Evolutionary conservation across 1,139 yeast species (phyloP).

Genomic region (Geotrichum australiense): DNA sequence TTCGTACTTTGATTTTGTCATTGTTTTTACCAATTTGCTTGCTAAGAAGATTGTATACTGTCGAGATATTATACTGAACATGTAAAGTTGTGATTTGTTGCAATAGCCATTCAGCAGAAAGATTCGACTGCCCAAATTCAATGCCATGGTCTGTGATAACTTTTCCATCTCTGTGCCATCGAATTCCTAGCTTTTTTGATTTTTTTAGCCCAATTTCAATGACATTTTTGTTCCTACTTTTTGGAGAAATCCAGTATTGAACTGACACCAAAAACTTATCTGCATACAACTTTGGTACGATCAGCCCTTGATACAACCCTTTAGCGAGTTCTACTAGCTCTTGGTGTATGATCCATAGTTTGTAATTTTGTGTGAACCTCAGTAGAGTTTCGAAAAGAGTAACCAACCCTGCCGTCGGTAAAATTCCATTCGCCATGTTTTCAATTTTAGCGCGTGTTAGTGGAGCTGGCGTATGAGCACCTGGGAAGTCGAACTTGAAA

Average conservation of each 20-base stretch:
- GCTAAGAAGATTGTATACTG: constrained; percentile 22
- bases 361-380: constrained; percentile 65
- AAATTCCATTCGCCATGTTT: constrained; percentile 48
- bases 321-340: constrained; percentile 52
- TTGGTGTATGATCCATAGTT: constrained; percentile 59
- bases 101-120: constrained; percentile 29
- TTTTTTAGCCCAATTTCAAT: constrained; percentile 62
- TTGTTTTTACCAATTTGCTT: constrained; percentile 13
- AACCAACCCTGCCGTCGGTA: constrained; percentile 46
- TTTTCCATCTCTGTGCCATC: constrained; percentile 63
- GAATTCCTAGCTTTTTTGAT: constrained; percentile 41
- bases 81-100: constrained; percentile 29
- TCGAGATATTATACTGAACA: constrained; percentile 26
- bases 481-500: constrained; percentile 48
- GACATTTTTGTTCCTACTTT: constrained; percentile 41
- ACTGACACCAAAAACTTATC: constrained; percentile 55
- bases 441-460: constrained; percentile 45
- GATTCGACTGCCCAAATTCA: constrained; percentile 24
- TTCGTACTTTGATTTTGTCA: constrained; percentile 7
- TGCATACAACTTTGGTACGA: constrained; percentile 60
- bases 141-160: constrained; percentile 27
- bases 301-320: constrained; percentile 60
- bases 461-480: constrained; percentile 32
- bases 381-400: constrained; percentile 65
- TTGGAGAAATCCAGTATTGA: constrained; percentile 57